These are phyloP conservation scores for Alternaria sp. DNA, from an alignment of 2,329 filamentous ascomycete species.

Conservation along the genomic window DNA sequence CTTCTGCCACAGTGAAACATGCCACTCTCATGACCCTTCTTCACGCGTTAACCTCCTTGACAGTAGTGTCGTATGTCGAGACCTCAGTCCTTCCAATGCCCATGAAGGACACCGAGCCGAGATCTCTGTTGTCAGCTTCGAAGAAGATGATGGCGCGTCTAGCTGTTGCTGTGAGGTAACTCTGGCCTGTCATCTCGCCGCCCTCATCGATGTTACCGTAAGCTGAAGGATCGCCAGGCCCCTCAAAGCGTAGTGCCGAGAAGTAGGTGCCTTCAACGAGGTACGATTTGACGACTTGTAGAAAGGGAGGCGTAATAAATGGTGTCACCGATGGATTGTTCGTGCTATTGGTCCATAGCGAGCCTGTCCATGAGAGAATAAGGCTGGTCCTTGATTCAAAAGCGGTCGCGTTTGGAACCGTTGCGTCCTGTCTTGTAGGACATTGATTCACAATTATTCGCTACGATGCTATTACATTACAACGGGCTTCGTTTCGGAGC, in stretches of 20 bases:
- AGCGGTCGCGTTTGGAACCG: slow-evolving; percentile 53
- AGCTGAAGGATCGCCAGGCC: slow-evolving; percentile 47
- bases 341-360: slow-evolving; percentile 59
- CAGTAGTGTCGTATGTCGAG: slow-evolving; percentile 73
- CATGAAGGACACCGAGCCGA: slow-evolving; percentile 74
- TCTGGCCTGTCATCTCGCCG: slow-evolving; percentile 63
- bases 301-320: slow-evolving; percentile 75
- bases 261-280: slow-evolving; percentile 72
- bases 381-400: slow-evolving; percentile 73
- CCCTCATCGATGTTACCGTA: slow-evolving; percentile 46
- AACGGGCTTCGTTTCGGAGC: no score
- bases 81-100: slow-evolving; percentile 81
- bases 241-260: slow-evolving; percentile 64
- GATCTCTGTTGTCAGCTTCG: slow-evolving; percentile 69
- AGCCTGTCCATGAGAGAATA: slow-evolving; percentile 72
- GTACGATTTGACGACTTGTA: slow-evolving; percentile 63
- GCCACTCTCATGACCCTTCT: slow-evolving; percentile 74
- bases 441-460: slow-evolving; percentile 60
- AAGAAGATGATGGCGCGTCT: slow-evolving; percentile 74
- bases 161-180: slow-evolving; percentile 71
- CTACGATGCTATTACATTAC: no score
- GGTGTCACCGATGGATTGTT: slow-evolving; percentile 67
- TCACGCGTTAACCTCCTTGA: slow-evolving; percentile 69
- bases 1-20: slow-evolving; percentile 85
- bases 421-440: slow-evolving; percentile 59